Evolutionary conservation across 306 rosid genomes (phyloP), one percentile per base, ranked within the genome.

Genomic region (Delonix regia): DNA sequence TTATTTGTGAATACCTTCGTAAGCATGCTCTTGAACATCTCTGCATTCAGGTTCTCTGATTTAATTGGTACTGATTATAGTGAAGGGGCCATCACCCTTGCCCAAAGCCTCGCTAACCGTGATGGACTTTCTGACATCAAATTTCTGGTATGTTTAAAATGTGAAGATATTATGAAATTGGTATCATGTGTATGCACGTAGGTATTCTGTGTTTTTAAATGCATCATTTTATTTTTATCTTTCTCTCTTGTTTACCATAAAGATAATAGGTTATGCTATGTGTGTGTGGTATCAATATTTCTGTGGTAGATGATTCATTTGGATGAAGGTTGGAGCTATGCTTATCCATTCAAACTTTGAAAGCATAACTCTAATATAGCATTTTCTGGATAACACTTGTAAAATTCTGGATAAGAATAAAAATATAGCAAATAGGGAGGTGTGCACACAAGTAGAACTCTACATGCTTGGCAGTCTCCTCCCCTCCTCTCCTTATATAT

Each of bases 21-120:
- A 57, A 75, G 42, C 55, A 80, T 73, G 70, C 77, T 78, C 48
- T 66, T 82, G 67, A 76, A 76, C 72, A 68, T 79, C 61, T 84
- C 71, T 77, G 64, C 55, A 41, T 86, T 85, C 91, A 95, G 99
- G 88, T 95, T 95, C 85, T 83, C 94, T 71, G 89, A 89, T 89
- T 88, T 95, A 88, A 95, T 98, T 62, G 99, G 99, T 28, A 88
- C 89, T 61, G 99, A 95, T 84, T 95, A 95, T 74, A 95, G 98
- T 71, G 99, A 95, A 76, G 89, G 90, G 74, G 99, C 93, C 3
- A 53, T 95, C 81, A 80, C 67, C 89, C 99, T 95, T 86, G 94
- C 99, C 85, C 87, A 78, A 83, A 88, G 82, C 84, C 95, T 92
- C 85, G 92, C 97, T 45, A 86, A 78, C 64, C 97, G 97, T 80